A percentile compares a stretch with the other conserved stretches of the same genome.
Evolutionary conservation across 345 rosid species (phyloP).

Genomic region (Eucalyptus cladocalyx): DNA sequence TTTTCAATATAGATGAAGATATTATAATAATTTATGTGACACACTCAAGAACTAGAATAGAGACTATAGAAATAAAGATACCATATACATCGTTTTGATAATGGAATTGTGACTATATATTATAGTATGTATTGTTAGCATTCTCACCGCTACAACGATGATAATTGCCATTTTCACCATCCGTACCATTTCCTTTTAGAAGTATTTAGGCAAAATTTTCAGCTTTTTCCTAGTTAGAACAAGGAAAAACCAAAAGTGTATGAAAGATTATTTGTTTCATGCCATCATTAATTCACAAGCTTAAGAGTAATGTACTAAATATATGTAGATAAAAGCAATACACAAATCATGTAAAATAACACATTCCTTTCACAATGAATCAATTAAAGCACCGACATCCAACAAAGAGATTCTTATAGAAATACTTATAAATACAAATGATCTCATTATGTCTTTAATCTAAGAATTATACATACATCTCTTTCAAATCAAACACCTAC

Average conservation of each 20-base stretch:
- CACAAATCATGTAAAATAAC: not conserved
- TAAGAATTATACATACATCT: not conserved
- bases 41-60: not conserved
- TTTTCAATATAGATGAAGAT: not conserved
- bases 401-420: rapidly evolving
- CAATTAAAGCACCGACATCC: not conserved
- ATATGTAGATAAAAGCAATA: not conserved
- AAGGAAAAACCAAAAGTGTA: not conserved
- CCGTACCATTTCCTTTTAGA: too few relatives aligned
- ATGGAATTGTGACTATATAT: not conserved
- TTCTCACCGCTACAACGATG: not conserved
- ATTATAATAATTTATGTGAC: not conserved
- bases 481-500: not conserved
- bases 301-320: not conserved
- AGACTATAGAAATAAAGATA: not conserved
- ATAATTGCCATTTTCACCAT: too few relatives aligned
- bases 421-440: not conserved
- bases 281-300: not conserved
- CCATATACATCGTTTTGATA: not conserved
- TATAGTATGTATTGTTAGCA: too few relatives aligned
- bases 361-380: not conserved
- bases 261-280: not conserved
- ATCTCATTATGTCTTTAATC: rapidly evolving
- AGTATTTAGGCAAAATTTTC: not conserved
- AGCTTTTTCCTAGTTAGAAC: not conserved